Conservation (phyloP, 495 filamentous ascomycete genomes). For the Penicillium cataractarum region DNA sequence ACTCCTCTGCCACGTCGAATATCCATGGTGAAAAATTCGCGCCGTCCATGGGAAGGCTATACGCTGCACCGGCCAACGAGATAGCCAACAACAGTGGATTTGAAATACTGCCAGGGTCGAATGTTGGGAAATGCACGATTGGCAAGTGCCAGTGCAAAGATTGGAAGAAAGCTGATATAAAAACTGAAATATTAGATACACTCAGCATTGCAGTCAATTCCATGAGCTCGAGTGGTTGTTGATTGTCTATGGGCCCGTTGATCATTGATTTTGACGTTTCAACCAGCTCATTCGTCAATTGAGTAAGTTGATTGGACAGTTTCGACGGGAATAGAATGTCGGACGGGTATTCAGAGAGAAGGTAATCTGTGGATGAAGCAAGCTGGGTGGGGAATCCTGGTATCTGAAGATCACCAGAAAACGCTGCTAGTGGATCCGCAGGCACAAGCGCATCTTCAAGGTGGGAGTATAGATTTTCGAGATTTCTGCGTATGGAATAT, state of each 20-base stretch:
- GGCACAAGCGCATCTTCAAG: conserved; percentile 38
- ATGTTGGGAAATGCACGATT: conserved; percentile 45
- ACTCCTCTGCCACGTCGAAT: conserved; percentile 44
- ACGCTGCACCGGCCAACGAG: conserved; percentile 40
- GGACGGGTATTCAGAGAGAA: conserved; percentile 23
- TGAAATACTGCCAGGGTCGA: conserved; percentile 40
- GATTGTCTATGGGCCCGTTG: background rate
- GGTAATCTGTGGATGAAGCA: conserved; percentile 19
- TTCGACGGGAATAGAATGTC: conserved; percentile 31
- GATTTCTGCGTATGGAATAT: conserved; percentile 36
- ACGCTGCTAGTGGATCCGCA: conserved; percentile 21
- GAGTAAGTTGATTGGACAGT: conserved; percentile 36
- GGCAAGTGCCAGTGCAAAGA: conserved; percentile 45
- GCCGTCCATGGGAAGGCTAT: conserved; percentile 30
- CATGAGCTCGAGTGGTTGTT: conserved; percentile 24
- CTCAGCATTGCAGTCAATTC: conserved; percentile 34
- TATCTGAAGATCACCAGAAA: conserved; percentile 18
- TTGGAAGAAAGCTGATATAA: conserved; percentile 45
- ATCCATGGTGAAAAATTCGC: conserved; percentile 30
- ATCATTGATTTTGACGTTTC: conserved; percentile 41
- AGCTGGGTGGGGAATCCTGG: conserved; percentile 23
- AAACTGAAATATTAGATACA: conserved; percentile 36
- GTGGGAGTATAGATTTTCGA: conserved; percentile 36
- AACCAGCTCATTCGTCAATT: conserved; percentile 34
- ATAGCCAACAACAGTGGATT: conserved; percentile 39